These are phyloP conservation scores for Neurospora sp. DNA, from an alignment of 495 filamentous ascomycete genomes.

Conservation along the genomic window DNA sequence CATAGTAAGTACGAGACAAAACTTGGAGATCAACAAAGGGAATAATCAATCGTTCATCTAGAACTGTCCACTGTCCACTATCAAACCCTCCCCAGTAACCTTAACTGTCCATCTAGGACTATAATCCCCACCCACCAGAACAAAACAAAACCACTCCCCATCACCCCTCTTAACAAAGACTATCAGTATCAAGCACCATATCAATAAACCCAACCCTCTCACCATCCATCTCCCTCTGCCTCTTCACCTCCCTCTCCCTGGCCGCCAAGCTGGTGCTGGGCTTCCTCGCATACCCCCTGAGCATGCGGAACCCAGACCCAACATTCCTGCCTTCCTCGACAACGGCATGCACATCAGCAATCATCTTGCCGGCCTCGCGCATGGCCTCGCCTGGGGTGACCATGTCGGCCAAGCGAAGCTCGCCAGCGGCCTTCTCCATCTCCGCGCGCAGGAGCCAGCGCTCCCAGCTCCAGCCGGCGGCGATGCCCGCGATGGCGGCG, in stretches of 20 bases:
- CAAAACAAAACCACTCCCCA: not conserved
- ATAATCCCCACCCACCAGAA: not conserved
- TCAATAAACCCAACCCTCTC: not conserved
- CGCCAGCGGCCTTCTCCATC: constrained; percentile 66
- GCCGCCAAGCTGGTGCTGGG: constrained; percentile 25
- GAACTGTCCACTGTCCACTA: not conserved
- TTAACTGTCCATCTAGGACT: not conserved
- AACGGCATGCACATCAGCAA: constrained; percentile 69
- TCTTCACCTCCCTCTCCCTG: not conserved
- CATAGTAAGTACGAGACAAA: not conserved
- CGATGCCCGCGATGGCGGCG: constrained; percentile 65
- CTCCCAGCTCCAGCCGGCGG: constrained; percentile 92
- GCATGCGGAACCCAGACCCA: constrained; percentile 73
- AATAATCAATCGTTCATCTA: not conserved
- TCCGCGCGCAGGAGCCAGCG: constrained; percentile 85
- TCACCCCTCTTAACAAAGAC: not conserved
- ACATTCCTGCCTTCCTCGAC: constrained; percentile 75
- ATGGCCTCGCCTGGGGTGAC: constrained; percentile 34
- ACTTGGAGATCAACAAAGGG: not conserved
- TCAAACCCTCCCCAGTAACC: not conserved
- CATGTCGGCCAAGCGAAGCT: constrained; percentile 43
- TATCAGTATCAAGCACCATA: not conserved
- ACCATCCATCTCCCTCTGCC: constrained; percentile 1
- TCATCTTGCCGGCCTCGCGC: constrained; percentile 40
- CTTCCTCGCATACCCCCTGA: constrained; percentile 88